Evolutionary conservation across 1,284 basidiomycete genomes (phyloP), one percentile per base, ranked within the genome.

Genomic region (Moesziomyces globuligerus): DNA sequence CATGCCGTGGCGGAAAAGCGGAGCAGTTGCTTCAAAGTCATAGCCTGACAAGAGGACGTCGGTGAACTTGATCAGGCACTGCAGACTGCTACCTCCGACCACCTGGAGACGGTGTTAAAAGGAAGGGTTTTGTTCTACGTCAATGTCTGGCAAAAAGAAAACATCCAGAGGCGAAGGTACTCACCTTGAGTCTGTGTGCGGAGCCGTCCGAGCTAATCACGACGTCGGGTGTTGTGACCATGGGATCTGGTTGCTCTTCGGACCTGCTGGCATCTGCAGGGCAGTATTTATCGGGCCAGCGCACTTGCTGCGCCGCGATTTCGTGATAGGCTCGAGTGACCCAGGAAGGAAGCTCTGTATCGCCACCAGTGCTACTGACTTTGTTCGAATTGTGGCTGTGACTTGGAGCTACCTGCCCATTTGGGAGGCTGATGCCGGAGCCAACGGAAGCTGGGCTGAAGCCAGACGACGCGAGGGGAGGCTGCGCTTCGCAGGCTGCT

Each of bases 31-130:
- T 25, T 53, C 44, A 29, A 39, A 53, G 0, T 43, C 51, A 18
- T 53, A 53, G 42, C 15, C 25, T 7, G 51, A 41, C 37, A 53
- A 18, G 37, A 32, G 39, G 18, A 53, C 36, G 41, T 53, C 51
- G 11, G 44, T 47, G 20, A 53, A 53, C n/a, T 53, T 53, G 43
- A 53, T 37, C 6, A 53, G 51, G 24, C 42, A 53, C 21, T 53
- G 51, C 21, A 53, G 26, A 43, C 51, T 53, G 44, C 51, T 53
- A 3, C 43, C 51, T 6, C 51, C 51, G n/a, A 37, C 18, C 3
- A 53, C 51, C 44, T 53, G 46, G 51, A 40, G 34, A 7, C 43
- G 13, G 28, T 44, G 28, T 4, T n/a, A n/a, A n/a, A 18, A 24
- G 23, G 20, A 40, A 24, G 10, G 18, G 11, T 6, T 17, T 3